Base-by-base conservation (phyloP, 2,329 filamentous ascomycete species). In the Stemphylium lycopersici region DNA sequence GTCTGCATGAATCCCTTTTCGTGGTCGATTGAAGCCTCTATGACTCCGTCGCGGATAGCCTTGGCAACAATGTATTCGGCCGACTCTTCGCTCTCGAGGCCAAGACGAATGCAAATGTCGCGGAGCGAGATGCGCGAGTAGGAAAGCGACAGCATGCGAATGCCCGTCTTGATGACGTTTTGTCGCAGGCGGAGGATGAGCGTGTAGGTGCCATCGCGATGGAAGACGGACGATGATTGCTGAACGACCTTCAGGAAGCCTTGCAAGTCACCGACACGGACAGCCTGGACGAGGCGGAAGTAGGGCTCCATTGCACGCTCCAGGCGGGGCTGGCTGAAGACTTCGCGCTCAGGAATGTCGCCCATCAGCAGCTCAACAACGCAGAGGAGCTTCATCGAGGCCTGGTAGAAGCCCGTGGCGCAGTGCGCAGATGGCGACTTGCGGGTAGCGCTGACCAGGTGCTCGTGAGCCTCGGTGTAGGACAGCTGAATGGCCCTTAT, bases 41-140 rank as follows among this genome's bases (percentile, higher is more conserved):
- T 98, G 51, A 98, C 95, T 55, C 95, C 95, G 70, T 99, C 95
- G 16, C 95, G 87, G 66, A 99, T 99, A 1, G 95, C 95, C 83
- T 99, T 99, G 62, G 95, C 95, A 32, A 98, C 95, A 75, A 99
- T 99, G 78, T 99, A 99, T 79, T 99, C 95, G 10, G 95, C 95
- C 37, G 91, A 96, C 81, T 99, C 95, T 76, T 99, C 95, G 66
- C 90, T 96, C 62, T 95, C 91, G 8, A 99, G 83, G 47, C 96
- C 92, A 45, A 99, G 83, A 42, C 95, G 90, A 55, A 98, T 92
- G 80, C 95, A 99, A 66, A 99, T 99, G 73, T 99, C 95, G 54
- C 95, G 89, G 51, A 99, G 84, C 1, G 93, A 97, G 71, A 99
- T 99, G 59, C 93, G 90, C 56, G 93, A 96, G 81, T 99, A 99